Evolutionary conservation across 2,329 filamentous ascomycete species (phyloP).

Genomic region (Pseudopithomyces chartarum): DNA sequence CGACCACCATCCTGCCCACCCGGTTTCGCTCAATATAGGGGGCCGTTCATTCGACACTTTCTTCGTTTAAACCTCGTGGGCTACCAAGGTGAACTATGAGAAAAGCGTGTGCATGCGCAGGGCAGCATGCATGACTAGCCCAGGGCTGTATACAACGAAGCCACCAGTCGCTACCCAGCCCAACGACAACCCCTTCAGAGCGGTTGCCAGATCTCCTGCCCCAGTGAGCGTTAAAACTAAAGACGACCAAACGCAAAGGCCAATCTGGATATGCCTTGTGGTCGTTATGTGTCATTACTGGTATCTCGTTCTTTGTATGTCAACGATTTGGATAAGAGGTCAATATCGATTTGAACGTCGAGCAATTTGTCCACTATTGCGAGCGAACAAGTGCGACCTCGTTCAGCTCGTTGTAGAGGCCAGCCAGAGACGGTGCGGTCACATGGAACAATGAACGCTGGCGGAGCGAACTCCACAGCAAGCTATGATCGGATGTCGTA

Average conservation of each 20-base stretch:
- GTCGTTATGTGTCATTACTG: background rate
- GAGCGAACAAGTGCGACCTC: background rate
- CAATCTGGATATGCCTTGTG: background rate
- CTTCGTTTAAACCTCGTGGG: conserved; percentile 16
- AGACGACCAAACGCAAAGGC: background rate
- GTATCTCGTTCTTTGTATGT: too few relatives aligned
- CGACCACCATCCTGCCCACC: background rate
- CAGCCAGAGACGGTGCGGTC: background rate
- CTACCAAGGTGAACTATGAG: conserved; percentile 1
- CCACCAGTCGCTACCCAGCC: background rate
- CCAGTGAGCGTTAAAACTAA: background rate
- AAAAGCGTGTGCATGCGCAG: conserved; percentile 10
- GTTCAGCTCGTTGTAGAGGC: conserved; percentile 17
- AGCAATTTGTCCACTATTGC: background rate
- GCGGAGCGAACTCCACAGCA: background rate
- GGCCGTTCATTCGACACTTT: conserved; percentile 13
- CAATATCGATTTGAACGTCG: background rate
- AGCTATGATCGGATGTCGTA: background rate
- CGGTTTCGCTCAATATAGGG: conserved; percentile 11
- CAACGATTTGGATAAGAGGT: background rate
- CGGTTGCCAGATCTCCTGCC: background rate
- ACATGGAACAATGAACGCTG: background rate
- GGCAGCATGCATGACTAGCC: background rate
- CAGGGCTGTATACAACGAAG: background rate
- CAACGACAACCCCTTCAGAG: background rate